Base-by-base conservation (phyloP, 176 grass and related monocot genomes). In the Tillandsia fasciculata region DNA sequence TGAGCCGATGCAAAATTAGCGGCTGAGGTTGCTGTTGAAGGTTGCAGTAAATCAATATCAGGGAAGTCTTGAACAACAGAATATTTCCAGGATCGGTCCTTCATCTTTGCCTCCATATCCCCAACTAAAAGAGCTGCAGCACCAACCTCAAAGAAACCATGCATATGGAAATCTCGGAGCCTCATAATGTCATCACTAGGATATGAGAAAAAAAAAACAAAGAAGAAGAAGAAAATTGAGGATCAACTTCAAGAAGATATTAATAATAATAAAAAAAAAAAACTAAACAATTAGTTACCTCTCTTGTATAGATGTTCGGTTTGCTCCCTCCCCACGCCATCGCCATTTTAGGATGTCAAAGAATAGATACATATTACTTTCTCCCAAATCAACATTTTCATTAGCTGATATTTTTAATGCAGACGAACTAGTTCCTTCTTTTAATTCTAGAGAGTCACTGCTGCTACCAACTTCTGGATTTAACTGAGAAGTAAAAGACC, bases 51-150 rank as follows among this genome's bases (percentile, higher is more conserved):
- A 80, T 85, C 85, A 81, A 92, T 92, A 80, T 97, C 94, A 12
- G 85, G 89, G 65, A 97, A 89, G 70, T 91, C 89, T 64, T 89
- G 81, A 67, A 78, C 73, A 18, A 80, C 77, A 81, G 79, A 79
- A 74, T 85, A 80, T 64, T 84, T 96, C 81, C 81, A 90, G 26
- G 79, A 71, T 69, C 90, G 86, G 53, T 88, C 87, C 78, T 92
- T 90, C 50, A 91, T 80, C 50, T 73, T 85, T 6, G 79, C 71
- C 59, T 90, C 94, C 79, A 85, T 87, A 78, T 90, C 94, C 47
- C 84, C 89, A 70, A 97, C 75, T 83, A 97, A 76, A 81, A 97
- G 86, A 83, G 89, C 84, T 77, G 94, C 94, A 50, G 94, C 89
- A 58, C 94, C 94, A 29, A 87, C 84, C 81, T 97, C 94, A 67